Percentiles rank a stretch among this genome's conserved stretches.
Evolutionary conservation across 352 stramenopile species (phyloP).

Genomic region (Globisporangium radiosum): DNA sequence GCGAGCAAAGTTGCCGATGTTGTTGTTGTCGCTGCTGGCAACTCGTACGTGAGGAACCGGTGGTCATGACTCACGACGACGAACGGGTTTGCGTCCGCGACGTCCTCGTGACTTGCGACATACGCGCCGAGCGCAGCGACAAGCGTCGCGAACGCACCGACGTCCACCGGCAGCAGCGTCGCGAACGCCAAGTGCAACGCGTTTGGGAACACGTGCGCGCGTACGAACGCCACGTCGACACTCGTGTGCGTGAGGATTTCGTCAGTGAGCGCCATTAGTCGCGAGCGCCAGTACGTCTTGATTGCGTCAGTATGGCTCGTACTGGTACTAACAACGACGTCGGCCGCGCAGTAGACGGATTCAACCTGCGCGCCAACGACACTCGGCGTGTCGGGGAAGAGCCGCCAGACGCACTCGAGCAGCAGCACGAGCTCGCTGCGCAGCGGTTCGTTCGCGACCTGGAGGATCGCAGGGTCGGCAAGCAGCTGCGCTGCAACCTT

Average conservation of each 20-base stretch:
- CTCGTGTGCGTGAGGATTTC: conserved; percentile 44
- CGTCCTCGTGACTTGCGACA: conserved; percentile 39
- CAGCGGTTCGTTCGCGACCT: conserved; percentile 26
- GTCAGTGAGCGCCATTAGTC: conserved; percentile 44
- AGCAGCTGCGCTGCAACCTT: conserved; percentile 37
- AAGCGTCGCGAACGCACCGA: conserved; percentile 41
- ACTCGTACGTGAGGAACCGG: conserved; percentile 23
- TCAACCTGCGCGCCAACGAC: conserved; percentile 33
- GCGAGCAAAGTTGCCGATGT: conserved; percentile 26
- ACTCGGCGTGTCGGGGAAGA: conserved; percentile 38
- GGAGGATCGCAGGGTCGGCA: conserved; percentile 32
- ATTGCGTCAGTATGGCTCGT: conserved; percentile 6
- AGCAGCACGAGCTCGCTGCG: conserved; percentile 38
- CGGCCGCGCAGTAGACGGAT: conserved; percentile 33
- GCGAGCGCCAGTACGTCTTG: conserved; percentile 39
- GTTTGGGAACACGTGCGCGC: conserved; percentile 48
- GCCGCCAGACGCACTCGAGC: conserved; percentile 60
- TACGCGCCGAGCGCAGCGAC: conserved; percentile 53
- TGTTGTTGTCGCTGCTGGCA: conserved; percentile 7
- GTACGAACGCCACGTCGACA: conserved; percentile 45
- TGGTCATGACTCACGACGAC: conserved; percentile 35
- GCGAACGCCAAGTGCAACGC: conserved; percentile 45
- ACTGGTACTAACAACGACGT: conserved; percentile 1
- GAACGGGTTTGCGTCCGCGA: conserved; percentile 32
- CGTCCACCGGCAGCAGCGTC: conserved; percentile 30